A percentile compares a stretch with the other conserved stretches of the same genome.
Conservation (phyloP, 2,329 filamentous ascomycete genomes). For the Chaetomium olivaceum region DNA sequence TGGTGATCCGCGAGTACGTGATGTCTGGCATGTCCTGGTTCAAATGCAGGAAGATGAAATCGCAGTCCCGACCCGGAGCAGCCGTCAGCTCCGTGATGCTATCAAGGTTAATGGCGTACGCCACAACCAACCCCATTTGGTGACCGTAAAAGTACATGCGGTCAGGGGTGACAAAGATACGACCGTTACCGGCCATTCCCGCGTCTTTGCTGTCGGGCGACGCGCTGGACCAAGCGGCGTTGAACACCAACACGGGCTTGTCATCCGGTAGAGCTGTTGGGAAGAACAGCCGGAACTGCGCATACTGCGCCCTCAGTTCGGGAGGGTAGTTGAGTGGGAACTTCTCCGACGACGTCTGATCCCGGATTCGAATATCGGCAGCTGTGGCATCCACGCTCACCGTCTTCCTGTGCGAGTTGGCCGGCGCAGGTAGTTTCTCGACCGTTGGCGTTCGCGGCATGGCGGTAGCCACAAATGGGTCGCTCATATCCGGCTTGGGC, state of each 20-base stretch:
- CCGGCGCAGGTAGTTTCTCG: conserved; percentile 30
- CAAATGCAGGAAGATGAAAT: conserved; percentile 85
- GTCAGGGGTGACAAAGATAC: conserved; percentile 83
- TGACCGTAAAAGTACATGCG: conserved; percentile 97
- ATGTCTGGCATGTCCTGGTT: conserved; percentile 62
- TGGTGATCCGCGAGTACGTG: conserved; percentile 71
- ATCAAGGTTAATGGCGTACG: conserved; percentile 73
- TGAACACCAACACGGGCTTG: conserved; percentile 86
- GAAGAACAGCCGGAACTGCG: conserved; percentile 91
- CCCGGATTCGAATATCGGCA: conserved; percentile 17
- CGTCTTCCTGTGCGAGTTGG: conserved; percentile 45
- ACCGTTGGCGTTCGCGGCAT: conserved; percentile 39
- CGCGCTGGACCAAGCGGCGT: conserved; percentile 75
- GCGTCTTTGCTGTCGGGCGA: conserved; percentile 46
- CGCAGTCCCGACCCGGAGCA: conserved; percentile 85
- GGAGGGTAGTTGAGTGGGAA: conserved; percentile 78
- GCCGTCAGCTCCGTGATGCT: conserved; percentile 86
- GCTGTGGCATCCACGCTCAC: conserved; percentile 45
- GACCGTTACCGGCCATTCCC: conserved; percentile 64
- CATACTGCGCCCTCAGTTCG: conserved; percentile 81
- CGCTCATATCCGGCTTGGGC: conserved; percentile 37
- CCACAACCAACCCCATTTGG: conserved; percentile 85
- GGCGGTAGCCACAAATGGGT: conserved; percentile 40
- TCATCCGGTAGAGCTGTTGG: conserved; percentile 75
- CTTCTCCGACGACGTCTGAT: conserved; percentile 43